Evolutionary conservation across 176 grass and related monocot genomes (phyloP).

Genomic region (Carex cristatella): DNA sequence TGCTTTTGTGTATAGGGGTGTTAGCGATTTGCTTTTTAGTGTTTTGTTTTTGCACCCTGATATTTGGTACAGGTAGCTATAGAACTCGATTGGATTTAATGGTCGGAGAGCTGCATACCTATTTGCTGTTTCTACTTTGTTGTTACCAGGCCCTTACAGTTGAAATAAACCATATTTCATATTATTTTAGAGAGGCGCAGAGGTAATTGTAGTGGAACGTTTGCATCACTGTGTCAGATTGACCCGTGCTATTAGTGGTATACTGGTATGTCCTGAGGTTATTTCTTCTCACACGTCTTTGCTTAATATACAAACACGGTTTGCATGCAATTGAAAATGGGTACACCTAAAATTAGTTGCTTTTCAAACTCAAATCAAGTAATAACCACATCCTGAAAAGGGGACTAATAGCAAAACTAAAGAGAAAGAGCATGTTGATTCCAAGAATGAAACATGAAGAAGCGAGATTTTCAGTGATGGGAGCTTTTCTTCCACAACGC

Average conservation of each 20-base stretch:
- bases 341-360: background rate
- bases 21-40: background rate
- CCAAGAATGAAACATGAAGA: background rate
- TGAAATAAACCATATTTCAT: background rate
- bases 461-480: background rate
- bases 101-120: conserved; percentile 9
- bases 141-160: background rate
- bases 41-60: conserved; percentile 5
- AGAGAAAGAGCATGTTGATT: background rate
- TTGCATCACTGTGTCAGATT: background rate
- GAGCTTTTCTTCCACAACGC: background rate
- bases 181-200: background rate
- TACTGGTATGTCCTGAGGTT: background rate
- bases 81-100: background rate
- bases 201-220: background rate
- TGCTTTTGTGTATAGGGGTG: conserved; percentile 11
- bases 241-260: background rate
- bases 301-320: background rate
- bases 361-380: background rate
- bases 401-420: background rate
- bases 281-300: background rate
- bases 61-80: conserved; percentile 12
- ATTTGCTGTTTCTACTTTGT: background rate
- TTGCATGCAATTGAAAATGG: background rate
- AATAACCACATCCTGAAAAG: background rate